These are phyloP conservation scores for Ogataea zsoltii DNA, from an alignment of 805 yeast species.

Conservation along the genomic window DNA sequence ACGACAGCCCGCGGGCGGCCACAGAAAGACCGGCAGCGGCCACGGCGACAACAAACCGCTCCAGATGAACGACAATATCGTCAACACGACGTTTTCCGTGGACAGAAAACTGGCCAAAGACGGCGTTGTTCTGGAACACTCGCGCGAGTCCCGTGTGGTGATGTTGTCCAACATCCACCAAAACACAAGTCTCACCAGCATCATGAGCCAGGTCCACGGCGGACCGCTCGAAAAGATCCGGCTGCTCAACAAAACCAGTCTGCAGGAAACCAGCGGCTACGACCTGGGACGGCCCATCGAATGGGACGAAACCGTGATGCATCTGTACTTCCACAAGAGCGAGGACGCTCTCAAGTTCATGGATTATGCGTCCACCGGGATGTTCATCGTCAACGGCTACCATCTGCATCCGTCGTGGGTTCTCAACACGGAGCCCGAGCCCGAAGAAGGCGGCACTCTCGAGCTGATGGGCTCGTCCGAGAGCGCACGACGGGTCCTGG, in stretches of 20 bases:
- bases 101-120: constrained; percentile 9
- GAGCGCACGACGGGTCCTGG: constrained; percentile 54
- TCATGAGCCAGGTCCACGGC: constrained; percentile 60
- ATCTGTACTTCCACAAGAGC: constrained; percentile 52
- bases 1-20: background rate
- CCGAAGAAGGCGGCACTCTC: constrained; percentile 8
- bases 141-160: constrained; percentile 21
- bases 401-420: constrained; percentile 52
- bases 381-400: constrained; percentile 60
- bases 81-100: constrained; percentile 13
- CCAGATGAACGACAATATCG: constrained; percentile 22
- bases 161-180: constrained; percentile 26
- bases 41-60: constrained; percentile 13
- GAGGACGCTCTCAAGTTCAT: constrained; percentile 57
- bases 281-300: constrained; percentile 17
- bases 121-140: constrained; percentile 7
- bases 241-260: constrained; percentile 24
- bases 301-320: constrained; percentile 36
- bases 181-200: constrained; percentile 46
- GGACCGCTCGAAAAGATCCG: constrained; percentile 65
- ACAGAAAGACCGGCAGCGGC: constrained; percentile 8
- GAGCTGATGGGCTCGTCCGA: constrained; percentile 41
- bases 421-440: constrained; percentile 13
- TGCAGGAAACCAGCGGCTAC: constrained; percentile 10
- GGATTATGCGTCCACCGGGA: constrained; percentile 50